Evolutionary conservation across 2,329 filamentous ascomycete genomes (phyloP), one percentile per base, ranked within the genome.

Genomic region (Aureobasidium sp.): DNA sequence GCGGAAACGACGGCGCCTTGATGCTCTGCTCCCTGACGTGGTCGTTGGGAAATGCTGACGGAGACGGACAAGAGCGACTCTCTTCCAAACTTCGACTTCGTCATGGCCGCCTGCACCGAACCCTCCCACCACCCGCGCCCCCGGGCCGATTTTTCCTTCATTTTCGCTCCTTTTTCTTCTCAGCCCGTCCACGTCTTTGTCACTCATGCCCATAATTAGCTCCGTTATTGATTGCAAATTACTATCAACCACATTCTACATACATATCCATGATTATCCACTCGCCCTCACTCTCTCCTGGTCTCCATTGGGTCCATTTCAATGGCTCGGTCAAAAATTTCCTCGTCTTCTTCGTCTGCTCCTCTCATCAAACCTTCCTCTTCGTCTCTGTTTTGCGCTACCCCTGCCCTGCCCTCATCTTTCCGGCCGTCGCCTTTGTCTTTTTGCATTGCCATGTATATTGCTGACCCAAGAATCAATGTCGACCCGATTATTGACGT

Each of bases 381-480:
- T 66, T 76, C 75, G 25, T 57, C 53, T 57, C 53, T 57, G 14
- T 57, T 48, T 39, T 48, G 58, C 74, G 72, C 17, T 64, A 64
- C 25, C 39, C 47, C 47, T 22, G 45, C 29, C 17, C 34, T 36
- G 61, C 62, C 41, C 61, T 61, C 62, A 27, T 65, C 64, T 59
- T 68, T 56, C 7, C 41, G 31, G 42, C 66, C 44, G 55, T 53
- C 70, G 2, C 68, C 66, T 27, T 66, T 65, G 61, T 79, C 78
- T 62, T 79, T 81, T 62, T 81, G 78, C 69, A 86, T 73, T 0
- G 85, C 85, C 56, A 89, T 84, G 69, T 83, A 87, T 31, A 89
- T 76, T 2, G 85, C 86, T 64, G 83, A 83, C 0, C 81, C 82
- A n/a, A 89, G 70, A 65, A 89, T 89, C 65, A 89, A 70, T 25